phyloP scores from a whole-genome alignment of 1,284 basidiomycete species.

The Fomitopsis schrenkii region DNA sequence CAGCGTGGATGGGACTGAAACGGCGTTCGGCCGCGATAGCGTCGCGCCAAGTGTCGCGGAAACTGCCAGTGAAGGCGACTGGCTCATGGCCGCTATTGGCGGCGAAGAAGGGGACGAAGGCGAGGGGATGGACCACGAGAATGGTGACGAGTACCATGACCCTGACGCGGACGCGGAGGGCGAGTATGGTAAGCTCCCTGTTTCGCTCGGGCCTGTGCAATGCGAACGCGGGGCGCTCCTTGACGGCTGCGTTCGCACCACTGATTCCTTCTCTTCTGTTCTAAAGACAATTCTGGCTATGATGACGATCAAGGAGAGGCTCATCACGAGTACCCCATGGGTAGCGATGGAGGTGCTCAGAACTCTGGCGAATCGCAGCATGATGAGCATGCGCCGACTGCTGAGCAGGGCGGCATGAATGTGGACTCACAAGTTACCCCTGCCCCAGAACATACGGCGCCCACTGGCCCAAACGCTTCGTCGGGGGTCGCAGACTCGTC shows the following conservation, averaged over 20 bases:
- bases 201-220: constrained; percentile 26
- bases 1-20: constrained; percentile 34
- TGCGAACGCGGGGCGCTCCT: constrained; percentile 28
- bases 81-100: constrained; percentile 80
- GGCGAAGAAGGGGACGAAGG: constrained; percentile 49
- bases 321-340: constrained; percentile 28
- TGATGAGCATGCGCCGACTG: constrained; percentile 27
- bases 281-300: constrained; percentile 49
- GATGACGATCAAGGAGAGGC: constrained; percentile 33
- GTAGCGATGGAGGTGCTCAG: constrained; percentile 26
- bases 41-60: constrained; percentile 67
- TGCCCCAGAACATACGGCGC: constrained; percentile 16
- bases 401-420: constrained; percentile 16
- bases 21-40: constrained; percentile 50
- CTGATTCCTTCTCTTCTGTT: constrained; percentile 42
- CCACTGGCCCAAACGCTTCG: constrained; percentile 12
- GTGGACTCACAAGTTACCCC: constrained; percentile 16
- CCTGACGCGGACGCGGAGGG: constrained; percentile 29
- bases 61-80: constrained; percentile 70
- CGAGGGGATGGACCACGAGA: constrained; percentile 43
- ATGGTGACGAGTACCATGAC: constrained; percentile 40
- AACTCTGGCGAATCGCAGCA: constrained; percentile 26
- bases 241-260: constrained; percentile 38
- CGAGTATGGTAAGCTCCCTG: constrained; percentile 41
- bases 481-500: background rate